Conservation (phyloP, 73 alveolate species). For the Stentor roeselii region DNA sequence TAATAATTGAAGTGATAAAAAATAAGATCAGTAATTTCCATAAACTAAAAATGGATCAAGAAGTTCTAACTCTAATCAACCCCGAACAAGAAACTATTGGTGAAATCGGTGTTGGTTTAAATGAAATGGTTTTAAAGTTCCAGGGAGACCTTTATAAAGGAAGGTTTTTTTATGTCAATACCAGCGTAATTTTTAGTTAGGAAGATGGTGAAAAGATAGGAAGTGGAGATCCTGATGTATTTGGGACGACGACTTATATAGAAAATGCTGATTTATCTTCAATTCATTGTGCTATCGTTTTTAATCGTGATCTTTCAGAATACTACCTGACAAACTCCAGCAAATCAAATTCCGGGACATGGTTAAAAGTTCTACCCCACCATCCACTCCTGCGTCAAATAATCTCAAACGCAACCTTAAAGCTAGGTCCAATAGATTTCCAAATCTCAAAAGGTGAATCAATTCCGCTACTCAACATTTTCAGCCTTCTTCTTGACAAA, state of each 20-base stretch:
- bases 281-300: not conserved
- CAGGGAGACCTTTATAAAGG: constrained; percentile 24
- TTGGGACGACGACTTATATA: constrained; percentile 6
- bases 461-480: not conserved
- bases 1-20: too few relatives aligned
- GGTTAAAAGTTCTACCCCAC: not conserved
- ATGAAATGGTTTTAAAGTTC: not conserved
- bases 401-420: not conserved
- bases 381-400: not conserved
- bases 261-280: constrained; percentile 13
- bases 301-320: not conserved
- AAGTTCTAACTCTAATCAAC: not conserved
- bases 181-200: not conserved
- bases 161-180: constrained; percentile 6
- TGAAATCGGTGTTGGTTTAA: constrained; percentile 22
- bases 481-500: too few relatives aligned
- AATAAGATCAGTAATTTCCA: too few relatives aligned
- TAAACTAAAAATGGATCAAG: not conserved
- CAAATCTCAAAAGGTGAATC: not conserved
- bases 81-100: constrained; percentile 18
- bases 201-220: constrained; percentile 8
- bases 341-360: not conserved
- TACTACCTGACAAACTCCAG: not conserved
- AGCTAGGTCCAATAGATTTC: not conserved
- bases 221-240: not conserved